Percentiles rank a stretch among this genome's conserved stretches.
Conservation (phyloP, 371 early-diverging fungal species). For the Haplosporangium sp. region DNA sequence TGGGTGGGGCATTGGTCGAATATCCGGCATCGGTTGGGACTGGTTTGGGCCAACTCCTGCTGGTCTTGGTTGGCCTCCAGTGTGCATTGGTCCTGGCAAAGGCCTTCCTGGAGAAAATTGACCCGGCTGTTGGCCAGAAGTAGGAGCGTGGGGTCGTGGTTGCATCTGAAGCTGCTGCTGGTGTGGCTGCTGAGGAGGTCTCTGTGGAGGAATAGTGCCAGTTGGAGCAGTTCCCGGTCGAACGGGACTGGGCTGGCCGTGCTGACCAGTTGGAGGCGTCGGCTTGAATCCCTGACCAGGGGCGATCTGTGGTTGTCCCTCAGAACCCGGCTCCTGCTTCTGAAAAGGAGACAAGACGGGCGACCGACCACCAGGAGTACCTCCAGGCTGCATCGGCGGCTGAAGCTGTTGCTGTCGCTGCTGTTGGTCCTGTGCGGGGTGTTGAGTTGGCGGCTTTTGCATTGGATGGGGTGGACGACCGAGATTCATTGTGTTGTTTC, state of each 20-base stretch:
- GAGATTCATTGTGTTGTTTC: slow-evolving; percentile 22
- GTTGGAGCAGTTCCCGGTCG: slow-evolving; percentile 17
- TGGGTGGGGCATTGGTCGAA: slow-evolving; percentile 25
- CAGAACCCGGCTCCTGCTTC: slow-evolving; percentile 24
- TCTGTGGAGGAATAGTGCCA: slow-evolving; percentile 2
- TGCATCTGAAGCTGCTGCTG: slow-evolving; percentile 24
- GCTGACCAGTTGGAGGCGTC: slow-evolving; percentile 5
- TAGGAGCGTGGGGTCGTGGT: slow-evolving; percentile 26
- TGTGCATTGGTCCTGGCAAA: slow-evolving; percentile 7
- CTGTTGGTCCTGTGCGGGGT: slow-evolving; percentile 11
- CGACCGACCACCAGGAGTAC: slow-evolving; percentile 24
- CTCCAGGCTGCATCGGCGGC: slow-evolving; percentile 12
- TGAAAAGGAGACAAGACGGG: slow-evolving; percentile 47
- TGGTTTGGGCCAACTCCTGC: slow-evolving; percentile 30
- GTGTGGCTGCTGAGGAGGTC: slow-evolving; percentile 14
- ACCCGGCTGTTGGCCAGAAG: slow-evolving; percentile 23
- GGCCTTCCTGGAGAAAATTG: slow-evolving; percentile 36
- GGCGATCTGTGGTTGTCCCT: slow-evolving; percentile 15
- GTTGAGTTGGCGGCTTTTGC: slow-evolving; percentile 33
- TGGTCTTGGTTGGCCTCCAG: slow-evolving; percentile 26
- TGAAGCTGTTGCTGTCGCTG: slow-evolving; percentile 22
- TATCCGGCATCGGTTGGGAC: slow-evolving; percentile 17
- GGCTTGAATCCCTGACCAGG: slow-evolving; percentile 17
- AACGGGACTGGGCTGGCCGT: slow-evolving; percentile 6
- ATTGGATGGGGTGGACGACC: slow-evolving; percentile 33